phyloP scores from a whole-genome alignment of 2,329 filamentous ascomycete genomes.

The Ophiocordyceps unilateralis region DNA sequence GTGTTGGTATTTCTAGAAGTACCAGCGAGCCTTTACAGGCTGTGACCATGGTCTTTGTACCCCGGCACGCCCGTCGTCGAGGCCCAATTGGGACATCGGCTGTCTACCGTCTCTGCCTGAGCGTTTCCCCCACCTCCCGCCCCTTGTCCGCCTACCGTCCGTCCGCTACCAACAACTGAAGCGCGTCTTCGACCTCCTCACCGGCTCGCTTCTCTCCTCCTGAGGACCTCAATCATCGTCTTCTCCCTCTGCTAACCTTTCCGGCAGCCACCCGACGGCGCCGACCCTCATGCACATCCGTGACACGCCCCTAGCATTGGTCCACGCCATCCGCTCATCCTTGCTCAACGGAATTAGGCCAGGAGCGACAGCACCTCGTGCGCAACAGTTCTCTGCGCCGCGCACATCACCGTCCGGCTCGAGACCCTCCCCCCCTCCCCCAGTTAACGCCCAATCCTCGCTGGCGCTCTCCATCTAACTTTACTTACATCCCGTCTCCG shows the following conservation, averaged over 20 bases:
- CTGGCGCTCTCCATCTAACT: constrained; percentile 6
- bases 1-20: too few relatives aligned
- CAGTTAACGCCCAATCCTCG: constrained; percentile 3
- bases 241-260: constrained; percentile 4
- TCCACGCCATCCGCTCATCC: constrained; percentile 8
- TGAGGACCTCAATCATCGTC: constrained; percentile 18
- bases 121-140: background rate
- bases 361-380: background rate
- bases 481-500: constrained; percentile 8
- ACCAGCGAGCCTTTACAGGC: background rate
- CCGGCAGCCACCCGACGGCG: constrained; percentile 5
- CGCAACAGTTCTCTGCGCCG: background rate
- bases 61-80: background rate
- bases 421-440: constrained; percentile 1
- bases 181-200: constrained; percentile 19
- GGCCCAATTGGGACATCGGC: too few relatives aligned
- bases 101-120: too few relatives aligned
- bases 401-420: background rate
- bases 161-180: constrained; percentile 20
- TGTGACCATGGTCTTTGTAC: background rate
- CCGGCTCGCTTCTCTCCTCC: constrained; percentile 22
- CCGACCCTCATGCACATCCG: constrained; percentile 7
- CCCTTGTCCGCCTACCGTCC: constrained; percentile 12
- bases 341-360: constrained; percentile 4
- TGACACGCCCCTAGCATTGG: constrained; percentile 8